A percentile compares a stretch with the other conserved stretches of the same genome.
Evolutionary conservation across 2,329 filamentous ascomycete genomes (phyloP).

Genomic region (Phialocephala subalpina): DNA sequence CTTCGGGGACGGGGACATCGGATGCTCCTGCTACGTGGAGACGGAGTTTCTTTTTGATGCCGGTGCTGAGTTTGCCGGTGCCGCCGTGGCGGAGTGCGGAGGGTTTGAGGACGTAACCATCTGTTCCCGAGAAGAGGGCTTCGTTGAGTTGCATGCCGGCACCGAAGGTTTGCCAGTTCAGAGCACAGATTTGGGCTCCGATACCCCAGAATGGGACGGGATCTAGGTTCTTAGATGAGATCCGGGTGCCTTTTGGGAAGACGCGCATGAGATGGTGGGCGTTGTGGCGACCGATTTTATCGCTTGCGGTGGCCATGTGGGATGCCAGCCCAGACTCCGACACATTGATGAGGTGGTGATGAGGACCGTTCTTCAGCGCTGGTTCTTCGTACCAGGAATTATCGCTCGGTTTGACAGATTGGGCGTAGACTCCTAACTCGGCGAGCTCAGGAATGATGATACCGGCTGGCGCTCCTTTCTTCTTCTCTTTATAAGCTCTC

Average conservation of each 20-base stretch:
- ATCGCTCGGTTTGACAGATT: constrained; percentile 72
- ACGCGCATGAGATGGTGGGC: constrained; percentile 73
- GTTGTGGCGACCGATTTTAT: constrained; percentile 66
- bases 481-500: constrained; percentile 61
- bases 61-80: constrained; percentile 55
- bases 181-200: constrained; percentile 73
- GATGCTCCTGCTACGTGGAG: constrained; percentile 70
- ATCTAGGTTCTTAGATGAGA: constrained; percentile 69
- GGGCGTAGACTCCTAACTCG: constrained; percentile 72
- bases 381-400: constrained; percentile 69
- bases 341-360: constrained; percentile 74
- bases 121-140: constrained; percentile 70
- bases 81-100: constrained; percentile 64
- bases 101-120: constrained; percentile 73
- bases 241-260: constrained; percentile 73
- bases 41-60: constrained; percentile 56
- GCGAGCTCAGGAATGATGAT: constrained; percentile 71
- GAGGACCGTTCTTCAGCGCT: constrained; percentile 56
- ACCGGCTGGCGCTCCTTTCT: constrained; percentile 54
- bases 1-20: constrained; percentile 62
- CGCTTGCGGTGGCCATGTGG: constrained; percentile 56
- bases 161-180: constrained; percentile 76
- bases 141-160: constrained; percentile 73
- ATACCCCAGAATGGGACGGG: constrained; percentile 71
- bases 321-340: constrained; percentile 66